Base-by-base conservation (phyloP, 2,329 filamentous ascomycete species). In the Bipolaris sorokiniana region DNA sequence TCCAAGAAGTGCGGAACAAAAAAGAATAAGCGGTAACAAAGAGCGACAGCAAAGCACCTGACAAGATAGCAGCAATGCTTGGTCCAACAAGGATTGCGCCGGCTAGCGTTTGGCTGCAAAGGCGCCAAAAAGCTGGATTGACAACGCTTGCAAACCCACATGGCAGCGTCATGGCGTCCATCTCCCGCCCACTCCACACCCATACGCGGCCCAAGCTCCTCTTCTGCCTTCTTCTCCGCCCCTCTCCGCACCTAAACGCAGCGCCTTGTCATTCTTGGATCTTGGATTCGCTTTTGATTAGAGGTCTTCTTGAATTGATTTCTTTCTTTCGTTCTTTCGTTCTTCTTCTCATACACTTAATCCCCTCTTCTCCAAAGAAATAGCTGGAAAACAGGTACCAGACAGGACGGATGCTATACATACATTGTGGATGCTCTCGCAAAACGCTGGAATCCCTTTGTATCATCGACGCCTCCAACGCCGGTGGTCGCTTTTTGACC, bases 401-500 rank as follows among this genome's bases (percentile, higher is more conserved):
- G 20, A 38, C 49, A 41, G 33, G 37, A 44, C 33, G 38, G 49
- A 51, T 53, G 49, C 37, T 56, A 45, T 56, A 56, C 62, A 45
- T 56, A 56, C 62, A 66, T 66, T 56, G 62, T 62, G 54, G 58
- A 58, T 40, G 56, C 62, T 61, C 59, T 58, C 48, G 55, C 58
- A 48, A 48, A 45, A 66, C 58, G 59, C 62, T 63, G 60, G 57
- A 53, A 44, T 57, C 51, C 54, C 64, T 20, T 54, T 56, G 54
- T 48, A 46, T 59, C 46, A 9, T 48, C 58, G 59, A 62, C 54
- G 54, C 59, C 60, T 62, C 23, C 63, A 58, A 72, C 69, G 69
- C 70, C 70, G 61, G 52, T 62, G 65, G 54, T 59, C 61, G 63
- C 67, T 71, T 71, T 70, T 71, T 51, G 48, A 46, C 56, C 38